Evolutionary conservation across 306 rosid species (phyloP).

Genomic region (Alnus rubra): DNA sequence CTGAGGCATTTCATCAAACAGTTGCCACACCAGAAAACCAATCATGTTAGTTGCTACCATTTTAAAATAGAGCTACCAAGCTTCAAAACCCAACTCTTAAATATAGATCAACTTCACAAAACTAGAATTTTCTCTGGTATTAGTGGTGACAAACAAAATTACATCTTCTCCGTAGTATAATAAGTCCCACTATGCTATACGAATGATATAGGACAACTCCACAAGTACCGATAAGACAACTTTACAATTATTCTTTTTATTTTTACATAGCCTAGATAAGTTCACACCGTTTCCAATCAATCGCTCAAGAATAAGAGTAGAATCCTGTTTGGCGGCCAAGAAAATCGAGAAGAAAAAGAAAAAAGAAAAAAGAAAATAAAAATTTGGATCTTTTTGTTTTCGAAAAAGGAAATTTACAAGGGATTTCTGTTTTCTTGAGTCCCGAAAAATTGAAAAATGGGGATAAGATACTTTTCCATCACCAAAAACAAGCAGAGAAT

Average conservation of each 20-base stretch:
- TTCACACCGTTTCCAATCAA: conserved; percentile 1
- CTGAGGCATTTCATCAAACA: conserved; percentile 53
- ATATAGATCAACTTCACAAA: neutral
- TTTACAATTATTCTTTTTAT: neutral
- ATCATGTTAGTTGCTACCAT: neutral
- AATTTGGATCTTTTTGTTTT: no score
- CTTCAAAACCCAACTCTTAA: neutral
- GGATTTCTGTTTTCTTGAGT: neutral
- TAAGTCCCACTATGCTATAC: neutral
- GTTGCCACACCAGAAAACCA: conserved; percentile 4
- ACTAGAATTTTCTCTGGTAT: neutral
- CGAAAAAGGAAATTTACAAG: neutral
- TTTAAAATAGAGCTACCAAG: neutral
- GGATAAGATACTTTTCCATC: neutral
- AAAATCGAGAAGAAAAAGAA: neutral
- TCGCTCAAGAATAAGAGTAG: neutral
- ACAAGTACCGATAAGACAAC: neutral
- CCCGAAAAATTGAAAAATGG: neutral
- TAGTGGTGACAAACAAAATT: conserved; percentile 2
- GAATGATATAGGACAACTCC: neutral
- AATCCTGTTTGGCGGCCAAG: neutral
- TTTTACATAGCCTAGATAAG: neutral
- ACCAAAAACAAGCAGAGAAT: neutral
- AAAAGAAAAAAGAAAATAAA: neutral
- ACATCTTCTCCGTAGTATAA: neutral